Base-by-base conservation (phyloP, 345 rosid genomes). In the Eucalyptus viminalis region DNA sequence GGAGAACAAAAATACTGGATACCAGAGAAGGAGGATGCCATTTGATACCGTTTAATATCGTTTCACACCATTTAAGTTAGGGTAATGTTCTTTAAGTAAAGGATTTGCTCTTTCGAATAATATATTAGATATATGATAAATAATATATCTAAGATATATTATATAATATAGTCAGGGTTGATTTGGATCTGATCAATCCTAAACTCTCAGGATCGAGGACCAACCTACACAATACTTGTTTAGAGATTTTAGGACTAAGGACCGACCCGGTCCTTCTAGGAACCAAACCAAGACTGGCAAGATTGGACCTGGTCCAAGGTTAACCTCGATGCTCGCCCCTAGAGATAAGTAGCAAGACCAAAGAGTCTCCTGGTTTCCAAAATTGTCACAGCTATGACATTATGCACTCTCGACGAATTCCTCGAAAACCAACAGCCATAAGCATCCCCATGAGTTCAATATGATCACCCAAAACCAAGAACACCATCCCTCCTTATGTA, bases 151-250 rank as follows among this genome's bases (percentile, higher is more conserved):
- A 51, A 19, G 19, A 53, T 53, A 53, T 53, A 53, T 53, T 53
- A 53, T 3, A 53, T 17, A 51, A 51, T 51, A 51, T 51, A 51
- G 22, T 51, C 2, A 51, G 4, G 22, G 0, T 51, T 51, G 1
- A 3, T 53, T 4, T 0, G 0, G 4, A 53, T 53, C 7, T 0
- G 4, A 53, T 53, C 0, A 53, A 53, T 0, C 56, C 5, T 19
- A 53, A 53, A 53, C 0, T 53, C 56, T 19, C 24, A 17, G 0
- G 2, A 53, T 53, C 10, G 24, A 53, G 0, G 1, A 19, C 10
- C 56, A 53, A 53, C 10, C 5, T 3, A 19, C 0, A 19, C 10
- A 3, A 0, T 19, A 53, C 24, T 53, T 19, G 11, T 53, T 53
- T 53, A 19, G 24, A 9, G 24, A 53, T 1, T 53, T 53, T 0